Base-by-base conservation (phyloP, 129 eudicot genomes). In the Flaveria linearis region DNA sequence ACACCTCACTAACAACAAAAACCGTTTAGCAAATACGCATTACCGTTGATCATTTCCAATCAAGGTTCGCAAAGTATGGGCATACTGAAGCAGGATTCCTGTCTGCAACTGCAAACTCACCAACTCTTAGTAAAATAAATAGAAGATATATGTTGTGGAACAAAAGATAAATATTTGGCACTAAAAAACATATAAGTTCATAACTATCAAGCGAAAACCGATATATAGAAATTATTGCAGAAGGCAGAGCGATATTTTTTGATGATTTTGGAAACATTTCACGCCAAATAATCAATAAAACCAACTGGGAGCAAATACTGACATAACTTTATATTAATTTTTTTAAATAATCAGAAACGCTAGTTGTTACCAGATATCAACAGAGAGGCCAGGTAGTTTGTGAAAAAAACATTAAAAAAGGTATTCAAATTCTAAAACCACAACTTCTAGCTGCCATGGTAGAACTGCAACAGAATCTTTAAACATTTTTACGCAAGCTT, bases 21-120 rank as follows among this genome's bases (percentile, higher is more conserved):
- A 12, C 12, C 1, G 13, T 36, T 51, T 63, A 20, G 39, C 0
- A 53, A 42, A 41, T 12, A 25, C 26, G 61, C 8, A 17, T 43
- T 76, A 92, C 97, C 96, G 76, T 68, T 65, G 86, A 46, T 82
- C 86, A 5, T 69, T 74, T 63, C 74, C 82, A 17, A 73, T 66
- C 74, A 80, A 9, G 13, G 45, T 73, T 55, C 60, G 70, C 39
- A 90, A 55, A 2, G 46, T 55, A 9, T 72, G 81, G 16, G 20
- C 69, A 52, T 78, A 87, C 50, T 62, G 84, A 75, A 92, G 84
- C 76, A 92, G 70, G 41, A 85, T 50, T 76, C 89, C 91, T 7
- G 89, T 50, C 97, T 92, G 93, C 73, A 64, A 63, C 45, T 63
- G 68, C 45, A 63, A 28, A 63, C 68, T 63, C 43, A 5, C 20